A percentile compares a stretch with the other conserved stretches of the same genome.
These are phyloP conservation scores for Trichomonas gallinae DNA, from an alignment of 208 protist species.

Conservation along the genomic window DNA sequence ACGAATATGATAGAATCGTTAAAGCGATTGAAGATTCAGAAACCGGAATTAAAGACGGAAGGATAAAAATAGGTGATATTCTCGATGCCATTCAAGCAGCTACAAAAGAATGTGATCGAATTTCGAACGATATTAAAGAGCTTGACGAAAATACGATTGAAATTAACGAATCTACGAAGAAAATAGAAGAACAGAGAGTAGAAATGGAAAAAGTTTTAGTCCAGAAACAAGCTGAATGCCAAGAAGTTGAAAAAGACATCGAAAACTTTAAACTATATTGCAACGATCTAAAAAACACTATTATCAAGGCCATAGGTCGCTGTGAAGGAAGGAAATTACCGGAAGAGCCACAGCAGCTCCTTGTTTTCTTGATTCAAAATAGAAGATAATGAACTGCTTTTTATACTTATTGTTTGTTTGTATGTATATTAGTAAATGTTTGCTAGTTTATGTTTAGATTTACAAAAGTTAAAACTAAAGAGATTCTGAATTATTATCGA, in stretches of 20 bases:
- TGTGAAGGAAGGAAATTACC: background rate
- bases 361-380: background rate
- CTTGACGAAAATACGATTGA: background rate
- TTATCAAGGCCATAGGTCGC: background rate
- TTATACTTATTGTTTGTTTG: too few relatives aligned
- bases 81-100: background rate
- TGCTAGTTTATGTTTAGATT: too few relatives aligned
- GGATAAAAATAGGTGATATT: background rate
- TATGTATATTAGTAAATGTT: too few relatives aligned
- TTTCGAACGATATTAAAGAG: background rate
- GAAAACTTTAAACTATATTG: background rate
- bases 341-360: background rate
- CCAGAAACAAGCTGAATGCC: background rate
- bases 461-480: too few relatives aligned
- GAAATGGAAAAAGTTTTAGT: background rate
- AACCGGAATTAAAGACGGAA: background rate
- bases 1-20: background rate
- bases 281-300: background rate
- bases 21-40: background rate
- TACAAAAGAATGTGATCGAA: background rate
- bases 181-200: background rate
- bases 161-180: background rate
- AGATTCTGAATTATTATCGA: too few relatives aligned
- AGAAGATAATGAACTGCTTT: background rate
- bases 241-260: background rate